Conservation (phyloP, 1,139 yeast species). For the Nakaseomyces uthaithaninus region DNA sequence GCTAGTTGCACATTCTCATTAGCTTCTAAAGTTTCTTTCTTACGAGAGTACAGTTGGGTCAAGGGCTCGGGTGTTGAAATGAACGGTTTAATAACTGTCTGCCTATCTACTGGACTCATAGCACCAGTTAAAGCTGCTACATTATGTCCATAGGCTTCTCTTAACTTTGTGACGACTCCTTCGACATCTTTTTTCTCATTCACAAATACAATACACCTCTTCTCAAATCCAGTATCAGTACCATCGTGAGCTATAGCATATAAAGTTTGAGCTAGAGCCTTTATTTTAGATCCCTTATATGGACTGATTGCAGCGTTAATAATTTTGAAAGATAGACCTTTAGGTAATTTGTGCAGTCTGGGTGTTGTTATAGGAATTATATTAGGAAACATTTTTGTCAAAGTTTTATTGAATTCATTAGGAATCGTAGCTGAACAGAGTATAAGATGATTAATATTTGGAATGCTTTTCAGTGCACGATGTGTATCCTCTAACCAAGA, state of each 20-base stretch:
- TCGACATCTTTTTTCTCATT: conserved; percentile 61
- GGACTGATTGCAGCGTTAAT: conserved; percentile 72
- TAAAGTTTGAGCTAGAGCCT: conserved; percentile 80
- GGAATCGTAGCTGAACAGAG: conserved; percentile 92
- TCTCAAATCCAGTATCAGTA: conserved; percentile 66
- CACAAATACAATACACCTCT: conserved; percentile 80
- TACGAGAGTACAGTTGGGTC: conserved; percentile 16
- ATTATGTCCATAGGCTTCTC: conserved; percentile 48
- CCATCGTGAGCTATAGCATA: conserved; percentile 82
- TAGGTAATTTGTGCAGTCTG: conserved; percentile 72
- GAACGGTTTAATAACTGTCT: conserved; percentile 50
- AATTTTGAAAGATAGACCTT: conserved; percentile 59
- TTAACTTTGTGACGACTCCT: conserved; percentile 47
- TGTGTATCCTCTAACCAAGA: conserved; percentile 71
- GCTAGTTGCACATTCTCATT: conserved; percentile 17
- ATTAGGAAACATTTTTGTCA: conserved; percentile 56
- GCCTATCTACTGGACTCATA: conserved; percentile 51
- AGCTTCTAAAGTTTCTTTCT: conserved; percentile 20
- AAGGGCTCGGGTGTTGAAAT: conserved; percentile 45
- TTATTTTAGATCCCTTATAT: conserved; percentile 71
- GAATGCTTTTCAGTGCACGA: conserved; percentile 44
- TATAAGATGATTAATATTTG: conserved; percentile 52
- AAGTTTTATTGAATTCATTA: conserved; percentile 56
- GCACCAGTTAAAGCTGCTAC: conserved; percentile 61
- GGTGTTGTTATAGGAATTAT: conserved; percentile 71